Percentiles rank a stretch among this genome's conserved stretches.
phyloP scores from a whole-genome alignment of 2,329 filamentous ascomycete genomes.

The Xylaria sp. region DNA sequence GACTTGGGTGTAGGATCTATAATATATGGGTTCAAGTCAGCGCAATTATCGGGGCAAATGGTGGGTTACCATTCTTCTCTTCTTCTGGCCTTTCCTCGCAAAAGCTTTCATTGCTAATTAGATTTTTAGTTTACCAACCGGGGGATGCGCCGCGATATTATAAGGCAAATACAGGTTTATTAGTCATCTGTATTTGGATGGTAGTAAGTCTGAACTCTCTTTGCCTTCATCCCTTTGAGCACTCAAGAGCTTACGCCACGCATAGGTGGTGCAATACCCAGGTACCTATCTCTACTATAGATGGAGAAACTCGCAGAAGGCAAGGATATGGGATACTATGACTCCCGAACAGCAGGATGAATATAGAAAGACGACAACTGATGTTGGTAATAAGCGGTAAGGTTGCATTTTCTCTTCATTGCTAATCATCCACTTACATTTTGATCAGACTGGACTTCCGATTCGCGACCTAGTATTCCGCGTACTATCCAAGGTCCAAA shows the following conservation, averaged over 20 bases:
- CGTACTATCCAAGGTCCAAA: no score
- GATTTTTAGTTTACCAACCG: conserved; percentile 50
- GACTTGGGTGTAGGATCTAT: conserved; percentile 56
- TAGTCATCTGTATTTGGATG: conserved; percentile 54
- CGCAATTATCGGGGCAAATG: conserved; percentile 53
- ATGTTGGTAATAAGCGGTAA: conserved; percentile 58
- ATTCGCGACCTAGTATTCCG: conserved; percentile 38
- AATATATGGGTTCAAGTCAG: conserved; percentile 59
- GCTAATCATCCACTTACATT: conserved; percentile 3
- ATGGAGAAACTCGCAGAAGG: conserved; percentile 52
- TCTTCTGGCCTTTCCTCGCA: neutral
- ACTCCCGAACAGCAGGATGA: conserved; percentile 53
- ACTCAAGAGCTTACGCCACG: conserved; percentile 26
- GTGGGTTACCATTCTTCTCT: conserved; percentile 39
- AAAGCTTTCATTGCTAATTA: conserved; percentile 26
- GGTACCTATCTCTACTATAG: conserved; percentile 53
- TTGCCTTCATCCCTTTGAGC: neutral
- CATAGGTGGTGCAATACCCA: conserved; percentile 52
- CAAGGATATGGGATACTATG: conserved; percentile 53
- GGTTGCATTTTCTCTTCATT: conserved; percentile 6
- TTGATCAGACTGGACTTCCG: conserved; percentile 42
- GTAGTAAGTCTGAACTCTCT: conserved; percentile 48
- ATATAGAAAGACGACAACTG: conserved; percentile 57
- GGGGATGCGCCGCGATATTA: conserved; percentile 51
- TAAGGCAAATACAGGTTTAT: conserved; percentile 53